Conservation (phyloP, 2,329 filamentous ascomycete genomes). For the Verruconis gallopava region DNA sequence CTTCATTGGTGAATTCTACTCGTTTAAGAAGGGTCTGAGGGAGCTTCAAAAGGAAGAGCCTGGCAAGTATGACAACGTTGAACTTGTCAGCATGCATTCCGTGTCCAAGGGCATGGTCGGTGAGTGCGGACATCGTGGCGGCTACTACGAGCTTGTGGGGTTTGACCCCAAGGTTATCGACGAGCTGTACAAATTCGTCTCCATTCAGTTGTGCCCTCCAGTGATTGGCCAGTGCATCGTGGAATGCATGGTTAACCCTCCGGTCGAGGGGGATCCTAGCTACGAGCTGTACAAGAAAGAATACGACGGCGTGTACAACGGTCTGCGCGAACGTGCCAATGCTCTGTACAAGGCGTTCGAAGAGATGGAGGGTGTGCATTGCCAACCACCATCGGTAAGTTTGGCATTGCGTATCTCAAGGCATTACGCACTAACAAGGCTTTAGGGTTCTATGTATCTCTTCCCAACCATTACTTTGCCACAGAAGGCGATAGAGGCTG, state of each 20-base stretch:
- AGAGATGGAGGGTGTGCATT: constrained; percentile 92
- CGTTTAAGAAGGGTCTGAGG: constrained; percentile 83
- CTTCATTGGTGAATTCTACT: constrained; percentile 85
- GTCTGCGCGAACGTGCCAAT: constrained; percentile 64
- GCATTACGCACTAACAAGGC: too few species aligned
- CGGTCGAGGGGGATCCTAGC: constrained; percentile 67
- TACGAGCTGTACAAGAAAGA: constrained; percentile 74
- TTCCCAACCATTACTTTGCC: constrained; percentile 88
- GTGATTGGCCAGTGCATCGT: constrained; percentile 94
- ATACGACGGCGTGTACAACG: constrained; percentile 69
- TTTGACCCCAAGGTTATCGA: constrained; percentile 77
- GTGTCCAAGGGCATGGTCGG: constrained; percentile 98
- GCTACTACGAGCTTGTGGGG: constrained; percentile 91
- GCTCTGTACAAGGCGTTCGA: constrained; percentile 84
- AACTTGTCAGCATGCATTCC: constrained; percentile 85
- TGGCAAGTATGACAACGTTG: constrained; percentile 69
- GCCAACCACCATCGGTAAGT: constrained; percentile 60
- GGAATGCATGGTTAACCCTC: constrained; percentile 96
- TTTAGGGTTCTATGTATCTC: constrained; percentile 92
- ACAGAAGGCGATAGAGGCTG: constrained; percentile 61
- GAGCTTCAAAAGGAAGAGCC: constrained; percentile 56
- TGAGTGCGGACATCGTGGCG: constrained; percentile 93
- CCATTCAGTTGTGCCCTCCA: constrained; percentile 89
- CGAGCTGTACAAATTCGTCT: constrained; percentile 97
- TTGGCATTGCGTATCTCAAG: neutral